Evolutionary conservation across 768 basidiomycete genomes (phyloP), one percentile per base, ranked within the genome.

Genomic region (Hypholoma fasciculare): DNA sequence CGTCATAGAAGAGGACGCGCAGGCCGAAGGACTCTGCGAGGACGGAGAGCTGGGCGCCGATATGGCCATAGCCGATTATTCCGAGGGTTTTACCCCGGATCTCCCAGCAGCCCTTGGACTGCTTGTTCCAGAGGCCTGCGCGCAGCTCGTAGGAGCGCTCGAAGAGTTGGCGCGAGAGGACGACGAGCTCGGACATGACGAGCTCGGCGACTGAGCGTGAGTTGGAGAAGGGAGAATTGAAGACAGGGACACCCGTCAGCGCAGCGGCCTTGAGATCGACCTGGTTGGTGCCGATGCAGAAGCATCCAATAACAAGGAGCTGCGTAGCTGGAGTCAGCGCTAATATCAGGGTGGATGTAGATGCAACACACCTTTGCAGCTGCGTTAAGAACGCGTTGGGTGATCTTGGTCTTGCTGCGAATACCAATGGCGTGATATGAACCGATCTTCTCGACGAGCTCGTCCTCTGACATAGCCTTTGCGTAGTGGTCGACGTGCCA

Each of bases 231-330:
- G 97, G 97, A 6, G 97, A 98, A 74, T 99, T 99, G 82, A 99
- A 99, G 55, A 99, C 96, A 27, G 96, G 94, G 63, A 99, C 90
- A 58, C 97, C 97, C 52, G 91, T 86, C 54, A 85, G 84, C 37
- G 90, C 86, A 23, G 96, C 94, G 2, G 90, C 86, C 50, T 70
- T 59, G 47, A 99, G 87, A 70, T 98, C 95, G 63, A 98, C 97
- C 74, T 98, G 97, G 74, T 98, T 98, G 53, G 94, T 96, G 51
- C 97, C 97, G 63, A 99, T 99, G 76, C 97, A 99, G 83, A 99
- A 99, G 74, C 97, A 99, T 11, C 97, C 96, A 61, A 98, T 94
- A 68, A 89, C 92, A 12, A 98, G 83, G 47, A 99, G 89, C 95
- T 99, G 67, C 9, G 13, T 26, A 51, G 46, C 46, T 51, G 46